Conservation (phyloP, 257 asterid genomes). For the Primulina huaijiensis region DNA sequence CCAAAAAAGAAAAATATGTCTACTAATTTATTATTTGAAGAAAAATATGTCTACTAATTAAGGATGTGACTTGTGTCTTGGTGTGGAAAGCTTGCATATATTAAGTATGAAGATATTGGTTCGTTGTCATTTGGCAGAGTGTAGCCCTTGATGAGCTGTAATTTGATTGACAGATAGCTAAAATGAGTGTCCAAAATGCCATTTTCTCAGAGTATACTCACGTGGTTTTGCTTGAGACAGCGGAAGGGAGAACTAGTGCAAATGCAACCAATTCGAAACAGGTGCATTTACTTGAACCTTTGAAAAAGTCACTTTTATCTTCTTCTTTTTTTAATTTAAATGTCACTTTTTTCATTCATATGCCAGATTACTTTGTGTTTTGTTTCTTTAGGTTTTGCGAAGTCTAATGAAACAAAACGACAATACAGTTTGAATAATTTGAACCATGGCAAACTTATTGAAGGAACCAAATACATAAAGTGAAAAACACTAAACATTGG, state of each 20-base stretch:
- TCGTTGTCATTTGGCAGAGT: neutral
- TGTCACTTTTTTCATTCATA: neutral
- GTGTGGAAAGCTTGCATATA: neutral
- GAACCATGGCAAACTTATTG: neutral
- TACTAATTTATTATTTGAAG: no score
- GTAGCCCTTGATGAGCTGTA: constrained; percentile 15
- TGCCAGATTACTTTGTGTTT: neutral
- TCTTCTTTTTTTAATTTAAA: neutral
- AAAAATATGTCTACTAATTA: no score
- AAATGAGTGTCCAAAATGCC: constrained; percentile 52
- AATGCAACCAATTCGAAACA: constrained; percentile 37
- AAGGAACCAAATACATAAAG: neutral
- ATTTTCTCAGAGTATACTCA: constrained; percentile 65
- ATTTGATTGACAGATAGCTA: constrained; percentile 57
- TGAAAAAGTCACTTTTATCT: neutral
- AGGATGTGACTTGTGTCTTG: neutral
- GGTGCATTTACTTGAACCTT: constrained; percentile 36
- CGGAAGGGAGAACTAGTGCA: constrained; percentile 31
- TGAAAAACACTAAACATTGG: neutral
- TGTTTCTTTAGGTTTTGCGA: neutral
- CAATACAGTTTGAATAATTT: neutral
- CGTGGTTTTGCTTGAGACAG: constrained; percentile 56
- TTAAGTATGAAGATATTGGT: neutral
- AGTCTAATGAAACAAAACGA: neutral
- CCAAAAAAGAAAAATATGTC: neutral